A percentile compares a stretch with the other conserved stretches of the same genome.
These are phyloP conservation scores for Phylloporus arenicola DNA, from an alignment of 768 basidiomycete genomes.

Conservation along the genomic window DNA sequence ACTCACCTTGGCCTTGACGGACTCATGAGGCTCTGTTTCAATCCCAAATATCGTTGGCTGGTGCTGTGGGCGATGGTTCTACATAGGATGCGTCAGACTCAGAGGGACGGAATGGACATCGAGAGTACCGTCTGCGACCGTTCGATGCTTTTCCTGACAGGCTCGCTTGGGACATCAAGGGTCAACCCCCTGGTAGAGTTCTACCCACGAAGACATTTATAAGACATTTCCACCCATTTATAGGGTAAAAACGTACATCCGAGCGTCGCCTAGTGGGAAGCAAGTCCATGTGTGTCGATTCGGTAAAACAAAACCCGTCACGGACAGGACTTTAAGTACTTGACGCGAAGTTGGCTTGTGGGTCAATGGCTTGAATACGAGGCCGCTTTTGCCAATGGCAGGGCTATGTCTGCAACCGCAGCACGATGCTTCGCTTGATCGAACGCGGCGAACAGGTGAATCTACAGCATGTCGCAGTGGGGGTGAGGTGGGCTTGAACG, in stretches of 20 bases:
- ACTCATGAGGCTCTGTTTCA: background rate
- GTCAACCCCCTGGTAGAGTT: background rate
- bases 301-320: background rate
- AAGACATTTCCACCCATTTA: background rate
- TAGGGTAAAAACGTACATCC: slow-evolving; percentile 7
- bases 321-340: slow-evolving; percentile 3
- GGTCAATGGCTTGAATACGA: slow-evolving; percentile 1
- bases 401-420: slow-evolving; percentile 1
- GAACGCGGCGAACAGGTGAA: slow-evolving; percentile 16
- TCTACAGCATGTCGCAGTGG: slow-evolving; percentile 3
- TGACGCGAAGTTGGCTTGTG: background rate
- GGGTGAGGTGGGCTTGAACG: slow-evolving; percentile 4
- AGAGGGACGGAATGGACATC: background rate
- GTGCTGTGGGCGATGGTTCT: slow-evolving; percentile 3
- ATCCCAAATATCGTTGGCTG: slow-evolving; percentile 12
- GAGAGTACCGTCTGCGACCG: slow-evolving; percentile 4
- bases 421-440: slow-evolving; percentile 5
- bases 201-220: slow-evolving; percentile 3
- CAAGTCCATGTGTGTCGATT: slow-evolving; percentile 1
- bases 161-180: background rate
- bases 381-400: slow-evolving; percentile 2
- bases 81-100: background rate
- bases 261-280: background rate
- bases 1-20: slow-evolving; percentile 8
- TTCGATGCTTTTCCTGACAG: background rate